phyloP scores from a whole-genome alignment of 2,329 filamentous ascomycete genomes.

The Colletotrichum sp. region DNA sequence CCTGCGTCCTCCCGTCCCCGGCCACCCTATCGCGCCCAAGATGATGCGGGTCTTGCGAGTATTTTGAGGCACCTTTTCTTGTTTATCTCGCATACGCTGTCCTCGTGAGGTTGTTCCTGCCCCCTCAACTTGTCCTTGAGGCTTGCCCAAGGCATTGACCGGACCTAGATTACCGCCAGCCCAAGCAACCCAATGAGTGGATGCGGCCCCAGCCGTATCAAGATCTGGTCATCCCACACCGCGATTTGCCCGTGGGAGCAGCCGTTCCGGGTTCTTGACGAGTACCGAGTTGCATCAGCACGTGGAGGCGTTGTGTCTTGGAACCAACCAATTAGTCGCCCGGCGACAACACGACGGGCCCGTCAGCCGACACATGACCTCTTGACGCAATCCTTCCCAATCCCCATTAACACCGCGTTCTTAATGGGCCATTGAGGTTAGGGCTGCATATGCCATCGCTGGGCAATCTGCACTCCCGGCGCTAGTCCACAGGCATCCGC shows the following conservation, averaged over 20 bases:
- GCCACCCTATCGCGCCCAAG: background rate
- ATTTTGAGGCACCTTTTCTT: background rate
- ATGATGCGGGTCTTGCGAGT: background rate
- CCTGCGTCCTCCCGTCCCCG: background rate
- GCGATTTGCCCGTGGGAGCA: background rate
- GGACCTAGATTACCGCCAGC: background rate
- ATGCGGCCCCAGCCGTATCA: background rate
- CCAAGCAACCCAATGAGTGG: background rate
- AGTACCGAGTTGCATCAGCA: background rate
- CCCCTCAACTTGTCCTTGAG: background rate
- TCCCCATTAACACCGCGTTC: background rate
- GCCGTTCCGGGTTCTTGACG: background rate
- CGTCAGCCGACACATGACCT: slow-evolving; percentile 4
- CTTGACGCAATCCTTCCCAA: background rate
- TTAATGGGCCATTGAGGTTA: slow-evolving; percentile 5
- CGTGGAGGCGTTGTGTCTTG: background rate
- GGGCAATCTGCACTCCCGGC: slow-evolving; percentile 9
- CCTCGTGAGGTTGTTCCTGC: background rate
- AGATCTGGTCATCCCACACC: background rate
- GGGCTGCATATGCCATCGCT: slow-evolving; percentile 22
- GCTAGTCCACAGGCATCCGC: slow-evolving; percentile 17
- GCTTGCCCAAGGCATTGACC: background rate
- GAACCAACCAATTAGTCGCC: background rate
- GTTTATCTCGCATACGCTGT: background rate
- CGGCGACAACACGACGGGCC: background rate